Evolutionary conservation across 257 asterid species (phyloP).

Genomic region (Mitragyna speciosa): DNA sequence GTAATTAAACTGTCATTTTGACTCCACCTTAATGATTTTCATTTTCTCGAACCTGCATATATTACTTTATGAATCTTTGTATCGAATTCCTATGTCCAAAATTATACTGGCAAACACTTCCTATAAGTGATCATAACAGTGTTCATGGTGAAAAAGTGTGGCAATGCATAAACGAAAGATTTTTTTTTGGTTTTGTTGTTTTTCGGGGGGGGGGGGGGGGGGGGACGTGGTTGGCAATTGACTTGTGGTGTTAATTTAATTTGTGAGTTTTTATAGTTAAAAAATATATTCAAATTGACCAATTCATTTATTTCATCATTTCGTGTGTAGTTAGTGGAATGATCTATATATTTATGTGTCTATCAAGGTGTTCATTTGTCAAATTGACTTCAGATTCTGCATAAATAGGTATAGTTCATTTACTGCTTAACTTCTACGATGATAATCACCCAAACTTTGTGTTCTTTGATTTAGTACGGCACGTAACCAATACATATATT

Average conservation of each 20-base stretch:
- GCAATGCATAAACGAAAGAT: not conserved
- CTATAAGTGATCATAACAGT: too few species aligned
- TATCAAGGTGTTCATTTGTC: too few species aligned
- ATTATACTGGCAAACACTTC: too few species aligned
- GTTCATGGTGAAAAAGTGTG: not conserved
- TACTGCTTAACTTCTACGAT: not conserved
- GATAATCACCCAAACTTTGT: too few species aligned
- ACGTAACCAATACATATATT: too few species aligned
- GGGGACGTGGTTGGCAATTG: not conserved
- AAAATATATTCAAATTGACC: not conserved
- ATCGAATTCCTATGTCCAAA: too few species aligned
- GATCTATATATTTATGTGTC: not conserved
- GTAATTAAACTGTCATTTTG: not conserved
- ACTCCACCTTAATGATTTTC: too few species aligned
- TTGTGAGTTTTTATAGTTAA: not conserved
- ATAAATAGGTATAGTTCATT: not conserved
- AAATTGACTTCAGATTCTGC: not conserved
- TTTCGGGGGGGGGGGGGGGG: too few species aligned
- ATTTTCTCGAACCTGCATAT: too few species aligned
- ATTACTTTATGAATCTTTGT: too few species aligned
- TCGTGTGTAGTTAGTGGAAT: not conserved
- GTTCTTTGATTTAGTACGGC: too few species aligned
- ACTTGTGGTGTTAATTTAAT: not conserved
- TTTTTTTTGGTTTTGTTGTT: too few species aligned
- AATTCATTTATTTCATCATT: not conserved